Evolutionary conservation across 208 protist species (phyloP), one percentile per base, ranked within the genome.

Genomic region (Acanthamoeba lenticulata): DNA sequence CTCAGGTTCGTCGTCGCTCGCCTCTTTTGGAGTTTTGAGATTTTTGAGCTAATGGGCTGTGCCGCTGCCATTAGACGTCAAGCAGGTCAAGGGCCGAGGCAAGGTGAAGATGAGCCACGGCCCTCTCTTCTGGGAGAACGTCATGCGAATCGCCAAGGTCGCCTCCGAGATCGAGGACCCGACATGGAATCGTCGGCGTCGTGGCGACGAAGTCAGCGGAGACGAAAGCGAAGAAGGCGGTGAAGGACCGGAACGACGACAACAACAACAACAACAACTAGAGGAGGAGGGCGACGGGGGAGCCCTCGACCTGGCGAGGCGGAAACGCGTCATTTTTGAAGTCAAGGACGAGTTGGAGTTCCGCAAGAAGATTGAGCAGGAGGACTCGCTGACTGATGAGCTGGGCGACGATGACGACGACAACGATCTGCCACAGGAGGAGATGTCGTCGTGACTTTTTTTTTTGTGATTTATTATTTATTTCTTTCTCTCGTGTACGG

Each of bases 61-160:
- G 52, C 52, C 11, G 11, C 52, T 21, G 38, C 38, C 29, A 17
- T 42, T 27, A 83, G 72, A 83, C 49, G 72, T 83, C 5, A 83
- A 49, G n/a, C 72, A 83, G n/a, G 6, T 83, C 19, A 83, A 49
- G 72, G 72, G 72, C 21, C 34, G 72, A 49, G 72, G 72, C 72
- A 83, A 83, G 40, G 72, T 83, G 9, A 83, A 83, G 72, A 38
- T 83, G 40, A 83, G 72, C 38, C 72, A 83, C 38, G 72, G 72
- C 17, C 72, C 72, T 1, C 72, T 83, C 38, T 83, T 83, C 38
- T 83, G 72, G 72, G 72, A 83, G 72, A 83, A 83, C 40, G 72
- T 83, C 11, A 83, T 83, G 72, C 44, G 49, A 38, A 83, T 83
- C 34, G 72, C 72, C 72, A 83, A 49, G 72, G n/a, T 49, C 38